Base-by-base conservation (phyloP, 768 basidiomycete species). In the Panellus pusillus region DNA sequence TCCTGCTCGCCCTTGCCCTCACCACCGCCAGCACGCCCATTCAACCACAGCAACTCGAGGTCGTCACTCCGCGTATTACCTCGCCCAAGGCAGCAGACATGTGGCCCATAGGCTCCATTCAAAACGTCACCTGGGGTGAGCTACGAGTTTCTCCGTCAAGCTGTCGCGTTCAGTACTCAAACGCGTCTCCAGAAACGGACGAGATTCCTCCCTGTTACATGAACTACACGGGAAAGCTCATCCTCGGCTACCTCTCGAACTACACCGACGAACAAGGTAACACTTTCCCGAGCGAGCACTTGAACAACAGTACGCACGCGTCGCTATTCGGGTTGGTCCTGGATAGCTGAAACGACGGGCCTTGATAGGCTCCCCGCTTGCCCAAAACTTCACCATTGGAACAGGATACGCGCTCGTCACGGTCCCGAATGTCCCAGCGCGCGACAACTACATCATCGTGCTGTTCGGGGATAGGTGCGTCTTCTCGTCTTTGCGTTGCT, bases 51-150 rank as follows among this genome's bases (percentile, higher is more conserved):
- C 29, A 67, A 39, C 43, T 70, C 38, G 50, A 71, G 24, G 75
- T 73, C 50, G 57, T 68, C 53, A 68, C 63, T 28, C 79, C 80
- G 1, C 38, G 42, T 2, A 74, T 82, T 61, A 76, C 66, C 29
- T 51, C 36, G 24, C 81, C 79, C 17, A 41, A 20, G 11, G 36
- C 29, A 1, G 53, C 41, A 7, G 50, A 44, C 13, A 11, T 63
- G 11, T 82, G 80, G 81, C 3, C 19, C 2, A 35, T 63, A 9
- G 72, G 74, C 18, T 59, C 57, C 15, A 48, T 1, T 0, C 70
- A 75, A 52, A 61, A 55, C 14, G 73, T 81, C 58, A 62, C 65
- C 18, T 82, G 81, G 81, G 6, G 65, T 66, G 52, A 40, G 55
- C 59, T 35, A 19, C 43, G 40, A n/a, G 6, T 47, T 36, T 32